Percentiles rank a stretch among this genome's conserved stretches.
phyloP scores from a whole-genome alignment of 106 monocot genomes.

The Platanthera zijinensis region DNA sequence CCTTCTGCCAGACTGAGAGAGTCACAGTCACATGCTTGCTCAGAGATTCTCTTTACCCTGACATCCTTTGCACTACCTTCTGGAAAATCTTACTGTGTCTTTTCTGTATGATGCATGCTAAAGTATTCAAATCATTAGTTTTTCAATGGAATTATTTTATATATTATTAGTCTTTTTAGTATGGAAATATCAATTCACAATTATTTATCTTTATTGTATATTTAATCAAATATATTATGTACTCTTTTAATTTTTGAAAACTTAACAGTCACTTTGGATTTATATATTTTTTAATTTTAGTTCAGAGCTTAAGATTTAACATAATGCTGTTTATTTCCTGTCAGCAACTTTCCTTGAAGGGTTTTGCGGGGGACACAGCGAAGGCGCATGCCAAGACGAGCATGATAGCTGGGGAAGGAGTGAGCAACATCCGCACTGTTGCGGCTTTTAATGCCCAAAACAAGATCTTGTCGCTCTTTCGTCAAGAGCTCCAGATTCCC shows the following conservation, averaged over 20 bases:
- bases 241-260: no score
- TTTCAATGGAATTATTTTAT: no score
- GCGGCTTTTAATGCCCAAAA: constrained; percentile 89
- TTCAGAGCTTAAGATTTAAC: no score
- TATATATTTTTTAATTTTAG: no score
- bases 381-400: constrained; percentile 93
- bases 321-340: background rate
- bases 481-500: constrained; percentile 49
- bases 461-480: constrained; percentile 59
- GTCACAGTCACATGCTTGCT: background rate
- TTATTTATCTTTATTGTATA: no score
- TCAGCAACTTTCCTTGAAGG: constrained; percentile 95
- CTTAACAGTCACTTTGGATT: no score
- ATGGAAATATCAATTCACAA: no score
- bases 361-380: constrained; percentile 90
- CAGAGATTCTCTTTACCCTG: constrained; percentile 16
- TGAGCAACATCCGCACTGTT: constrained; percentile 90
- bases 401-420: constrained; percentile 93
- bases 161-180: no score
- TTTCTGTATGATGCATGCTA: no score
- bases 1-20: constrained; percentile 5
- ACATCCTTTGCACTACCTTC: constrained; percentile 6
- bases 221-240: no score
- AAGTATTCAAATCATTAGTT: no score
- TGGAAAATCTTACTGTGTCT: background rate